A percentile compares a stretch with the other conserved stretches of the same genome.
phyloP scores from a whole-genome alignment of 2,329 filamentous ascomycete species.

The Neofusicoccum sp. region DNA sequence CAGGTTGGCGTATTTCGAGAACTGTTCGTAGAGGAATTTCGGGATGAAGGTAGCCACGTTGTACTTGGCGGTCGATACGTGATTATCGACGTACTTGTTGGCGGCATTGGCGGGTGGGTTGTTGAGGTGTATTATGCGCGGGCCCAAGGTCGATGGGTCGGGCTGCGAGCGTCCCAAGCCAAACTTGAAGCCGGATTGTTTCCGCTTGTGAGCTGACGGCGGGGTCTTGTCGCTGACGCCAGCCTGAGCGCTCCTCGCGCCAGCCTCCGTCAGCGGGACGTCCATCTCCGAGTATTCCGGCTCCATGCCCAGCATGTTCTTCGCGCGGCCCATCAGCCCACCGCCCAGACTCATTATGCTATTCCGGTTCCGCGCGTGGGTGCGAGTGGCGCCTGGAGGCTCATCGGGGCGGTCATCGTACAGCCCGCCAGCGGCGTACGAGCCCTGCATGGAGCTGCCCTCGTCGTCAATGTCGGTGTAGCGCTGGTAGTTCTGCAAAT shows the following conservation, averaged over 20 bases:
- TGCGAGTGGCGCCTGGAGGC: slow-evolving; percentile 49
- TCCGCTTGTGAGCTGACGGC: slow-evolving; percentile 59
- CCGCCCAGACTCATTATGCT: slow-evolving; percentile 87
- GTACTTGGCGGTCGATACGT: slow-evolving; percentile 97
- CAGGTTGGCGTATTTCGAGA: slow-evolving; percentile 98
- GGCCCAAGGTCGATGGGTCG: slow-evolving; percentile 88
- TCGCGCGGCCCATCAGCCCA: slow-evolving; percentile 82
- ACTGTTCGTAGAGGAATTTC: slow-evolving; percentile 97
- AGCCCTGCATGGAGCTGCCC: slow-evolving; percentile 70
- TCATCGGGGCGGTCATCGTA: slow-evolving; percentile 52
- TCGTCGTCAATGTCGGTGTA: slow-evolving; percentile 90
- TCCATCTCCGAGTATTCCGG: slow-evolving; percentile 96
- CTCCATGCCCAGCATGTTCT: slow-evolving; percentile 87
- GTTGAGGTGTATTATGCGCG: slow-evolving; percentile 92
- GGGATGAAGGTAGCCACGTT: slow-evolving; percentile 90
- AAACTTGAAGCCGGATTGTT: slow-evolving; percentile 74
- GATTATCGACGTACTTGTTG: slow-evolving; percentile 94
- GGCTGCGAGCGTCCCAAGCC: slow-evolving; percentile 82
- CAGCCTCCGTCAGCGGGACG: slow-evolving; percentile 83
- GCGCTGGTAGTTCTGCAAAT: slow-evolving; percentile 82
- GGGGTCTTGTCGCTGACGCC: slow-evolving; percentile 48
- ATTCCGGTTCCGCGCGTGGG: slow-evolving; percentile 71
- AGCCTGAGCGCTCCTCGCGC: slow-evolving; percentile 45
- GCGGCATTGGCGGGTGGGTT: slow-evolving; percentile 88
- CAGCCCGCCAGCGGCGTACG: slow-evolving; percentile 70